Evolutionary conservation across 345 rosid genomes (phyloP), one percentile per base, ranked within the genome.

Genomic region (Eucalyptus guilfoylei): DNA sequence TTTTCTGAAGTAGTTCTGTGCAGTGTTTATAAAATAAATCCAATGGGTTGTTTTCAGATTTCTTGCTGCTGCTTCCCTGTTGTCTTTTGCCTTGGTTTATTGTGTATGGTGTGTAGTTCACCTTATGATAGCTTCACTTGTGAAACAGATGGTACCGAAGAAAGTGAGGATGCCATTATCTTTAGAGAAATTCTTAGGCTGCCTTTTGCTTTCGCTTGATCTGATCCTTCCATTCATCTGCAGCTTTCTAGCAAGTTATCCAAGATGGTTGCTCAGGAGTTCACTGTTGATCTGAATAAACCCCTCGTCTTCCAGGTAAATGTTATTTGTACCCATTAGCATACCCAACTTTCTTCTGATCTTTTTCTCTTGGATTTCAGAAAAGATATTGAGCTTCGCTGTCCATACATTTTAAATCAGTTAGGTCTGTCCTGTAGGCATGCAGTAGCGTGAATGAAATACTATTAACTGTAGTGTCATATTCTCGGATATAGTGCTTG

Each of bases 241-340:
- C 55, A 91, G 93, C 80, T 88, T 30, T 88, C 89, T 64, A 44
- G 86, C 54, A 88, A 89, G 91, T 80, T 80, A 88, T 47, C 87
- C 86, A 91, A 93, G 94, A 97, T 97, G 99, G 99, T 96, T 23
- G 98, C 96, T 30, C 93, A 94, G 86, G 95, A 92, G 45, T 96
- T 93, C 91, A 95, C 94, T 3, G 98, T 97, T 44, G 99, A 96
- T 93, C 96, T 97, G 91, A 86, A 95, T 90, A 96, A 96, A 90
- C 94, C 99, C 88, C 98, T 96, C 42, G 99, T 97, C 87, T 95
- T 95, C 95, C 99, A 97, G 99, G 99, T 96, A 52, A 52, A 87
- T 89, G 34, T 50, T 87, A 52, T 30, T 50, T 85, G 55, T 87
- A 58, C 32, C 30, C 49, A 50, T 24, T 83, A 5, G 49, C 17